Base-by-base conservation (phyloP, 2,329 filamentous ascomycete species). In the Colletotrichum somersetense region DNA sequence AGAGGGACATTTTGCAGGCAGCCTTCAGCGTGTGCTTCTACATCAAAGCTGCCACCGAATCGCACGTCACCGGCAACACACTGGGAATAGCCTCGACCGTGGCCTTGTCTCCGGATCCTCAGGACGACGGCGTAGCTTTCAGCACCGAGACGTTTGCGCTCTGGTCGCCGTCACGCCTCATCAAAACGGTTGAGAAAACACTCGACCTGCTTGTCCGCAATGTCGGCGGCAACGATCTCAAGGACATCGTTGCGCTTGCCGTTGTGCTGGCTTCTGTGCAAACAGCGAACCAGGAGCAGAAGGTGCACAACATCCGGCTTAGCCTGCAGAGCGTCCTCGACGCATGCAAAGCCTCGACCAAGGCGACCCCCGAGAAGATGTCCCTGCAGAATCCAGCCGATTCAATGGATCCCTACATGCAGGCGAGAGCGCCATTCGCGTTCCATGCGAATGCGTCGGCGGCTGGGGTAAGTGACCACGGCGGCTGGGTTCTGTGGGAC, bases 1-100 rank as follows among this genome's bases (percentile, higher is more conserved):
- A 86, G 75, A 83, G 85, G 71, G 88, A 89, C 73, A 85, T 89
- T 33, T 80, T 88, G 26, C 87, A 89, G 76, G 86, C 87, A 0
- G 85, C 86, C 3, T 83, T 89, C 56, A 87, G 87, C 69, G 80
- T 89, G 16, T 89, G 88, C 75, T 88, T 86, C 74, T 89, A 87
- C 68, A 87, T 89, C 76, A 82, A 81, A 67, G 79, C 79, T 38
- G 77, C 79, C 53, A 61, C 74, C 58, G 71, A 76, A 23, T 73
- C 58, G 62, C 72, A 67, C 48, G 65, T 59, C 57, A 66, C 65
- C 46, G 62, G 70, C 48, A 66, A 71, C 44, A 73, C 67, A 5
- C 50, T 73, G 11, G 67, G 71, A 7, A 66, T 67, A 18, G 67
- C 62, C 18, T 69, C 67, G 40, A 69, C 77, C 6, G 74, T 80